Percentiles rank a stretch among this genome's conserved stretches.
Evolutionary conservation across 345 rosid genomes (phyloP).

Genomic region (Physaria fendleri): DNA sequence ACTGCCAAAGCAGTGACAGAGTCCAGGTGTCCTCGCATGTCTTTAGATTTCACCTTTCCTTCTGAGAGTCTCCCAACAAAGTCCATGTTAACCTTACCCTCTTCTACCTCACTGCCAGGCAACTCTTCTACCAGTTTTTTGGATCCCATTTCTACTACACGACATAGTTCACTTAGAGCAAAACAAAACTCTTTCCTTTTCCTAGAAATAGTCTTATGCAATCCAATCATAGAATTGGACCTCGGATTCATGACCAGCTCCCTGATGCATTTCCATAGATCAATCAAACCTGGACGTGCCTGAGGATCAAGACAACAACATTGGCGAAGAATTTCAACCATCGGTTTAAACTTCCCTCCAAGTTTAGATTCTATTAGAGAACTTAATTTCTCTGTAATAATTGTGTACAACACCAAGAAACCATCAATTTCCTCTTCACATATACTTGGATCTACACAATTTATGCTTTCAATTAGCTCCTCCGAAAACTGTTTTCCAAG

Average conservation of each 20-base stretch:
- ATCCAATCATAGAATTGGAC: conserved; percentile 27
- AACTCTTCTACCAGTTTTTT: conserved; percentile 20
- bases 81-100: conserved; percentile 29
- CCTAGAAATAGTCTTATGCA: conserved; percentile 16
- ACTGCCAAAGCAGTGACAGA: conserved; percentile 68
- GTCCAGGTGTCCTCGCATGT: conserved; percentile 66
- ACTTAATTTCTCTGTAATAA: conserved; percentile 39
- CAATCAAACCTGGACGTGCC: conserved; percentile 45
- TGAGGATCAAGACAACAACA: conserved; percentile 56
- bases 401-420: conserved; percentile 24
- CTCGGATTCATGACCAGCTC: conserved; percentile 41
- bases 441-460: conserved; percentile 11
- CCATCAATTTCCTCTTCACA: conserved; percentile 30
- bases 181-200: conserved; percentile 35
- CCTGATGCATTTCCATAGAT: conserved; percentile 64
- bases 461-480: conserved; percentile 34
- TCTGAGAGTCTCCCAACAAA: conserved; percentile 40
- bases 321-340: conserved; percentile 41
- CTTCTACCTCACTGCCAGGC: conserved; percentile 24
- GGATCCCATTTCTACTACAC: conserved; percentile 21
- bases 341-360: conserved; percentile 28
- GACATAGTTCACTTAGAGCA: conserved; percentile 54
- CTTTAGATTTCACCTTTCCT: conserved; percentile 49
- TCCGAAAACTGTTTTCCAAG: conserved; percentile 41
- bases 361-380: conserved; percentile 37